Evolutionary conservation across 257 asterid species (phyloP).

Genomic region (Linaria vulgaris): DNA sequence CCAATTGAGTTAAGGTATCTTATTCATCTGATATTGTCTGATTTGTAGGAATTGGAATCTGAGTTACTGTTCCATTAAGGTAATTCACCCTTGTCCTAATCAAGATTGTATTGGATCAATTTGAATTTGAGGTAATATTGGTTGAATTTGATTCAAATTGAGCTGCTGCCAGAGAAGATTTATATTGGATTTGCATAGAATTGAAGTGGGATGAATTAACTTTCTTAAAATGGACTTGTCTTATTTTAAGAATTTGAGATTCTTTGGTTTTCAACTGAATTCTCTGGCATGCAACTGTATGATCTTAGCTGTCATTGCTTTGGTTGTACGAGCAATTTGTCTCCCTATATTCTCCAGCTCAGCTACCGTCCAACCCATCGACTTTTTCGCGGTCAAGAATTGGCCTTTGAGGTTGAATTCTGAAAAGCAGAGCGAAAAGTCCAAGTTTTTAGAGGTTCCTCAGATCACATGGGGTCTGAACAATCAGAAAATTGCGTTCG

Average conservation of each 20-base stretch:
- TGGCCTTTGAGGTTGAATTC: constrained; percentile 2
- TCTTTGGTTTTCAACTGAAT: constrained; percentile 48
- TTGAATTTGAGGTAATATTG: neutral
- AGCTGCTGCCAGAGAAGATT: neutral
- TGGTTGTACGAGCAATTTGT: constrained; percentile 50
- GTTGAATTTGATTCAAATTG: neutral
- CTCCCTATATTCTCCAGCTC: constrained; percentile 40
- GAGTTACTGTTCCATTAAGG: constrained; percentile 6
- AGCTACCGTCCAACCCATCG: constrained; percentile 35
- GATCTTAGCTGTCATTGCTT: constrained; percentile 35
- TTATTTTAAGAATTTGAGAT: constrained; percentile 50
- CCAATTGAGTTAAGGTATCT: neutral
- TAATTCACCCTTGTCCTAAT: neutral
- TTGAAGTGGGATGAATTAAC: constrained; percentile 20
- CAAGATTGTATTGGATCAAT: neutral
- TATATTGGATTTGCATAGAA: neutral
- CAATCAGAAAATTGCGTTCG: constrained; percentile 86
- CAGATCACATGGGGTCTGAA: constrained; percentile 89
- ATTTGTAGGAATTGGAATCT: neutral
- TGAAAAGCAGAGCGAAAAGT: constrained; percentile 19
- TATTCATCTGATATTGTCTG: neutral
- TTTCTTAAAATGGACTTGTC: constrained; percentile 55
- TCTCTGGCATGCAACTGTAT: constrained; percentile 60
- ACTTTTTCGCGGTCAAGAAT: constrained; percentile 23
- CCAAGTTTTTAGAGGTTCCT: constrained; percentile 71